Conservation (phyloP, 2,329 filamentous ascomycete genomes). For the Botrytis fabae region DNA sequence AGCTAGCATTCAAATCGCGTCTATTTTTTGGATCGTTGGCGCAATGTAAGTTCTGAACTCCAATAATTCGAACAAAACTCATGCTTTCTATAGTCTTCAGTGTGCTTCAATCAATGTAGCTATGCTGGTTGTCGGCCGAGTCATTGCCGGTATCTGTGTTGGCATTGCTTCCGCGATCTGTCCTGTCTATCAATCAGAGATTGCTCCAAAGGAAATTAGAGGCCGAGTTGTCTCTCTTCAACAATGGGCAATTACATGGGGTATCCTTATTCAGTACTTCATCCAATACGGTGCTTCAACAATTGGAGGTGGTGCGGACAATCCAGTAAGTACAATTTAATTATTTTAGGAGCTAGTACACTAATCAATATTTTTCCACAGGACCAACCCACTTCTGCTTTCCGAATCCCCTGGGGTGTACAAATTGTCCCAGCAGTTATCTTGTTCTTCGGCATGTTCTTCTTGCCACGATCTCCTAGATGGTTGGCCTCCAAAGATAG, state of each 20-base stretch:
- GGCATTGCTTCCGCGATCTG: conserved; percentile 70
- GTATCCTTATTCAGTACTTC: conserved; percentile 66
- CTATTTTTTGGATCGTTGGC: conserved; percentile 50
- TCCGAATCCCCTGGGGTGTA: conserved; percentile 62
- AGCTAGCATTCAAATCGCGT: conserved; percentile 50
- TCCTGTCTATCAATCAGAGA: conserved; percentile 67
- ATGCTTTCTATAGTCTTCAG: conserved; percentile 50
- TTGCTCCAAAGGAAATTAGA: conserved; percentile 58
- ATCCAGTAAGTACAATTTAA: conserved; percentile 41
- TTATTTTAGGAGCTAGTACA: background rate
- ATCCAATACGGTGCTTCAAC: conserved; percentile 64
- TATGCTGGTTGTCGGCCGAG: conserved; percentile 71
- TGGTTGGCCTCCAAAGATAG: conserved; percentile 69
- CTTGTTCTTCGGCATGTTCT: conserved; percentile 57
- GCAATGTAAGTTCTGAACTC: conserved; percentile 39
- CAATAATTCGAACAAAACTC: background rate
- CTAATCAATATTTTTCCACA: conserved; percentile 2
- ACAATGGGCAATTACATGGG: conserved; percentile 72
- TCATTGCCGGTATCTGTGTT: conserved; percentile 71
- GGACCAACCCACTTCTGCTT: conserved; percentile 54
- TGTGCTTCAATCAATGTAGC: conserved; percentile 62
- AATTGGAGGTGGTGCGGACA: conserved; percentile 52
- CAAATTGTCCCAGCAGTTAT: conserved; percentile 57
- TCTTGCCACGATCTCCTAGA: conserved; percentile 64
- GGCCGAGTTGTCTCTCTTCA: conserved; percentile 64